Evolutionary conservation across 2,329 filamentous ascomycete genomes (phyloP), one percentile per base, ranked within the genome.

Genomic region (Pyrenophora graminea): DNA sequence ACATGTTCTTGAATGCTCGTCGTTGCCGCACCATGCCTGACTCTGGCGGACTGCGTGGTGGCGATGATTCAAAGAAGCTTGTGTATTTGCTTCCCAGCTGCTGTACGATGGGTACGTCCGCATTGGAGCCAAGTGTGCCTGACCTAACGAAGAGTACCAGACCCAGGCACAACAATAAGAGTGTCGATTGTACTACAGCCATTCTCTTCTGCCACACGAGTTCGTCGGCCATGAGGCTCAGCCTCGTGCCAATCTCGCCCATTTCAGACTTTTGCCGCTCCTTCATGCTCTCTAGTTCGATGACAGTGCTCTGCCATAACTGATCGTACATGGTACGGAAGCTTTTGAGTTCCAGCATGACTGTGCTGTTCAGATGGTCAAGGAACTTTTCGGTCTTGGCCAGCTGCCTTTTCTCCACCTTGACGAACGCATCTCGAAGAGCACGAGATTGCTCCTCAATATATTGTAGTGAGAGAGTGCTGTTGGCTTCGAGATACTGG

Each of bases 401-500:
- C 13, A 95, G 78, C 69, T 97, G 94, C 46, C 88, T 86, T 63
- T 91, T 91, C 73, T 97, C 93, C 25, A 95, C 88, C 65, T 89
- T 89, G 47, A 85, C 84, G 56, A 97, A 90, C 0, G 91, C 90
- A 59, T 97, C 91, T 39, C 93, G 88, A 33, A 97, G 80, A 56
- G 96, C 91, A 41, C 86, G 88, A 3, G 93, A 97, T 71, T 97
- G 94, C 53, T 96, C 91, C 75, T 97, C 93, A 53, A 99, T 96
- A 68, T 99, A 99, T 66, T 96, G 90, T 7, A 97, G 79, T 0
- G 92, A 96, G 9, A 97, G 80, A 0, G 93, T 96, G 9, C 92
- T 91, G 70, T 97, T 99, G 13, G 90, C 85, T 73, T 99, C 94
- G 6, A 97, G 85, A 63, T 92, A 86, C 59, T 93, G 90, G 4